Evolutionary conservation across 1,139 yeast species (phyloP).

Genomic region (Suhomyces maxii): DNA sequence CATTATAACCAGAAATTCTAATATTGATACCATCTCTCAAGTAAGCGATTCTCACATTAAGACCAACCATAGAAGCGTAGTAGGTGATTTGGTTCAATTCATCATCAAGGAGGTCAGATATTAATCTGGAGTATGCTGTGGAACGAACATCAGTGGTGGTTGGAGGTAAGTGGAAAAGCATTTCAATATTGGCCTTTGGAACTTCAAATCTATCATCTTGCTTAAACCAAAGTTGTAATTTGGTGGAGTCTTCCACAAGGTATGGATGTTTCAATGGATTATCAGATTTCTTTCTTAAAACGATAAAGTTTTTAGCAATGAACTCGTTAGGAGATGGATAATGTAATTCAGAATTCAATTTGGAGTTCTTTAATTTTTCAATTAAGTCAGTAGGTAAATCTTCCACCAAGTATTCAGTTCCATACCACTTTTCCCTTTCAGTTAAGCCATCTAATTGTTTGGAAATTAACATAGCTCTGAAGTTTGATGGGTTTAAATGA

Average conservation of each 20-base stretch:
- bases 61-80: slow-evolving; percentile 82
- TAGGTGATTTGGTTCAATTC: slow-evolving; percentile 75
- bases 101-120: slow-evolving; percentile 72
- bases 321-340: slow-evolving; percentile 76
- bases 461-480: slow-evolving; percentile 59
- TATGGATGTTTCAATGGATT: slow-evolving; percentile 38
- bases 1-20: slow-evolving; percentile 76
- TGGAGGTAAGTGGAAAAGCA: slow-evolving; percentile 66
- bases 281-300: slow-evolving; percentile 42
- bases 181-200: slow-evolving; percentile 76
- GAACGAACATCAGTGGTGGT: slow-evolving; percentile 57
- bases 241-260: slow-evolving; percentile 34
- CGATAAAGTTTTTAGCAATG: slow-evolving; percentile 74
- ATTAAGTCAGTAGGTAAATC: slow-evolving; percentile 44
- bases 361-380: slow-evolving; percentile 29
- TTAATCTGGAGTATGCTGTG: slow-evolving; percentile 58
- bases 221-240: slow-evolving; percentile 73
- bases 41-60: slow-evolving; percentile 56
- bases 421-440: slow-evolving; percentile 79
- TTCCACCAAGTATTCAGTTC: slow-evolving; percentile 67
- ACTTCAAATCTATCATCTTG: slow-evolving; percentile 87
- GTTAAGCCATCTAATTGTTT: slow-evolving; percentile 43
- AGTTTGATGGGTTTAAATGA: slow-evolving; percentile 56
- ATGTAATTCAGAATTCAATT: slow-evolving; percentile 44
- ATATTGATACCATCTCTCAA: slow-evolving; percentile 73